Evolutionary conservation across 352 stramenopile species (phyloP), one percentile per base, ranked within the genome.

Genomic region (Pythium rishiriense): DNA sequence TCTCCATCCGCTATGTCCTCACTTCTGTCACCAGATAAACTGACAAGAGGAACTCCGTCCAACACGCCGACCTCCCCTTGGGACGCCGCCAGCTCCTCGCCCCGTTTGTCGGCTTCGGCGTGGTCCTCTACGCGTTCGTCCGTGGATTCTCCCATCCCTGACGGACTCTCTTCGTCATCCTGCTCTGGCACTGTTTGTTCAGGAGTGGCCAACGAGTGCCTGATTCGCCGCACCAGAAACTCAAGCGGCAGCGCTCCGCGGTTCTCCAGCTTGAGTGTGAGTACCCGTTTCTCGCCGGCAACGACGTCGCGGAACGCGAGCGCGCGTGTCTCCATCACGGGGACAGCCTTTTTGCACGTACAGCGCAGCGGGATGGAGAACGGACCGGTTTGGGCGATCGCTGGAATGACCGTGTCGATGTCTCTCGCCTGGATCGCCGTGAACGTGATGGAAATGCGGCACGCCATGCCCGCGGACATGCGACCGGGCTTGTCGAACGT

Each of bases 381-480:
- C 3, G 85, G 65, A 4, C 91, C 91, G 0, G 88, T 97, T 17
- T 92, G 83, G 0, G 85, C 75, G n/a, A 93, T 61, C 8, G 90
- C 80, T 0, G 75, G 76, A 17, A 98, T 50, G 1, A 71, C 61
- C 7, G 68, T 81, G 3, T 84, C 67, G 15, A 98, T 79, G 50
- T 97, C 91, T 4, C 80, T 58, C 15, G 83, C 73, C 33, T 88
- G 58, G 0, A 51, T 60, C 0, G 78, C 87, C 4, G 75, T 88
- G 51, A 97, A 97, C 0, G 67, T 79, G 59, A 97, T 81, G 15
- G 78, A 66, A 10, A 97, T 67, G 1, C 55, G 52, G 28, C 90
- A 97, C 15, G 73, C 77, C 76, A 92, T 97, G 14, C 91, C 93
- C 6, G 92, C 93, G 0, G 85, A 94, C 88, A 98, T 96, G 0